phyloP scores from a whole-genome alignment of 1,284 basidiomycete species.

The Austroboletus sp. region DNA sequence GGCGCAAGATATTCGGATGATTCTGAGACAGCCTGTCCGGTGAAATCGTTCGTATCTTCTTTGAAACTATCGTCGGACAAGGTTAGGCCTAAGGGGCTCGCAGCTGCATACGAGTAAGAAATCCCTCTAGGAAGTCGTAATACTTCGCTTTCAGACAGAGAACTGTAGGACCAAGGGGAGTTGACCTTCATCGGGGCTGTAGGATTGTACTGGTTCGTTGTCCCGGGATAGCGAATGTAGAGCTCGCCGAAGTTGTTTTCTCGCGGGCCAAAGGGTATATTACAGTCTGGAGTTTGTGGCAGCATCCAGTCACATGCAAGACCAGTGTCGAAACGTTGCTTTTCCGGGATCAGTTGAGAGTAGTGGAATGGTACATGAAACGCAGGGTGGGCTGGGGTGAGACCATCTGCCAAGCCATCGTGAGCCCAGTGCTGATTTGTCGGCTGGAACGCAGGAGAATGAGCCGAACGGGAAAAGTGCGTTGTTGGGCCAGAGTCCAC shows the following conservation, averaged over 20 bases:
- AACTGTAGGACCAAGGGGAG: conserved; percentile 3
- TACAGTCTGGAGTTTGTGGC: conserved; percentile 12
- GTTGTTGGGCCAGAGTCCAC: conserved; percentile 10
- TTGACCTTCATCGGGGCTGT: conserved; percentile 5
- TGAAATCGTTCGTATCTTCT: not conserved
- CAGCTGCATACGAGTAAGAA: conserved; percentile 3
- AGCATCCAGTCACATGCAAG: conserved; percentile 17
- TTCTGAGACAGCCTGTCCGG: conserved; percentile 1
- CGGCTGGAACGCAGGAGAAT: conserved; percentile 16
- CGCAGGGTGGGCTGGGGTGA: conserved; percentile 8
- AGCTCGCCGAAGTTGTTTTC: conserved; percentile 11
- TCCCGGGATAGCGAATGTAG: conserved; percentile 5
- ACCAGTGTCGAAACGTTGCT: conserved; percentile 3
- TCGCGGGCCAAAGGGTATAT: conserved; percentile 8
- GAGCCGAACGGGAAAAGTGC: conserved; percentile 7
- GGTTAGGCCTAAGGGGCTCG: conserved; percentile 1
- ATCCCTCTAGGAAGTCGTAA: conserved; percentile 8
- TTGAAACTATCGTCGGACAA: conserved; percentile 2
- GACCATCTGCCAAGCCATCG: conserved; percentile 9
- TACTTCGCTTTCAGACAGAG: conserved; percentile 14
- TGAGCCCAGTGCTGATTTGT: conserved; percentile 11
- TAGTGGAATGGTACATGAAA: conserved; percentile 13
- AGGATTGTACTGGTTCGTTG: conserved; percentile 6
- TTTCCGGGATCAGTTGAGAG: conserved; percentile 17
- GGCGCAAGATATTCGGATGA: conserved; percentile 10